Percentiles rank a stretch among this genome's conserved stretches.
These are phyloP conservation scores for Vigna unguiculata DNA, from an alignment of 306 rosid species.

Conservation along the genomic window DNA sequence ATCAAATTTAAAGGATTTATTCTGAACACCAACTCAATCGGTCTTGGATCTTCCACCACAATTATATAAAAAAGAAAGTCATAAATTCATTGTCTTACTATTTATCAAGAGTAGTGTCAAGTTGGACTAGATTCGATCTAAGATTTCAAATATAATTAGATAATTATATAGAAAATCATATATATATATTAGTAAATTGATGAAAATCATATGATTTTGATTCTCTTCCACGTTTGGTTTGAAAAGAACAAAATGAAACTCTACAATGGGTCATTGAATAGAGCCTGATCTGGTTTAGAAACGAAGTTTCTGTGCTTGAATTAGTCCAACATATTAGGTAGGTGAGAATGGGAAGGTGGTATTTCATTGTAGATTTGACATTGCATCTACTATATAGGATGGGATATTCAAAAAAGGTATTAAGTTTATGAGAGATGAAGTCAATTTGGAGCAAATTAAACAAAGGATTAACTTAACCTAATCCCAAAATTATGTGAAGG, in stretches of 20 bases:
- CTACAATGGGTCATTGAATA: neutral
- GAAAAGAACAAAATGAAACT: slow-evolving; percentile 21
- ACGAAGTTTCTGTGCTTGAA: neutral
- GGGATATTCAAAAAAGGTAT: neutral
- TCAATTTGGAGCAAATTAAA: slow-evolving; percentile 11
- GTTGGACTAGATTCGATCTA: too few relatives aligned
- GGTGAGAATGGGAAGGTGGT: neutral
- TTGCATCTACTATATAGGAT: neutral
- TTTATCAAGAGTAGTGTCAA: too few relatives aligned
- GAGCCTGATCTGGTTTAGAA: neutral
- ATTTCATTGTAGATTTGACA: neutral
- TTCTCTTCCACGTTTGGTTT: neutral
- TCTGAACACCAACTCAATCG: too few relatives aligned
- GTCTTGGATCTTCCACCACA: too few relatives aligned
- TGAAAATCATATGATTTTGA: neutral
- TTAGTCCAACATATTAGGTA: slow-evolving; percentile 15
- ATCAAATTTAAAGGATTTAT: too few relatives aligned
- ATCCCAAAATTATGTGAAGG: slow-evolving; percentile 14
- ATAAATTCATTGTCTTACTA: too few relatives aligned
- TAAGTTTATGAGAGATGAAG: neutral
- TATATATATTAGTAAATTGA: too few relatives aligned
- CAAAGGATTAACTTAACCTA: neutral
- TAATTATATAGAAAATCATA: too few relatives aligned
- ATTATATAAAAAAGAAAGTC: too few relatives aligned
- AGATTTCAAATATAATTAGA: too few relatives aligned